These are phyloP conservation scores for Allium cepa DNA, from an alignment of 106 monocot genomes.

Conservation along the genomic window DNA sequence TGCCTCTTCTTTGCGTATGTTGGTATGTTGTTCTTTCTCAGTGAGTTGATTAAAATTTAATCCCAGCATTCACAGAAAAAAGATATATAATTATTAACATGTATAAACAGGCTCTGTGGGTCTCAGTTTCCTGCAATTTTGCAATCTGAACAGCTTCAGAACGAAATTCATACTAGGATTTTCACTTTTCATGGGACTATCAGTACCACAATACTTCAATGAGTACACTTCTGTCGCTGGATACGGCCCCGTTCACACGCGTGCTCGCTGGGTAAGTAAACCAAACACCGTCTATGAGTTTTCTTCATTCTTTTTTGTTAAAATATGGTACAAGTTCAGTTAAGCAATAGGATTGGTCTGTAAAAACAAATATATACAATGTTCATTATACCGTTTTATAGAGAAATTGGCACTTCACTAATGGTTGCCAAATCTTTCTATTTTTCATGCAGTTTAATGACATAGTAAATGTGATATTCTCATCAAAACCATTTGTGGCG, in stretches of 20 bases:
- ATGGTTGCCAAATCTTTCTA: too few species aligned
- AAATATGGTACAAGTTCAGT: too few species aligned
- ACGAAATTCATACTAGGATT: slow-evolving; percentile 94
- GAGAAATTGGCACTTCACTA: too few species aligned
- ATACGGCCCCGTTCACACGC: slow-evolving; percentile 88
- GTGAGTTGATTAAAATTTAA: background rate
- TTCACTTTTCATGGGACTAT: slow-evolving; percentile 86
- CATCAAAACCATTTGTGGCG: slow-evolving; percentile 16
- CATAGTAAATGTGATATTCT: slow-evolving; percentile 18
- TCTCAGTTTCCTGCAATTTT: slow-evolving; percentile 87
- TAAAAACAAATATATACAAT: too few species aligned
- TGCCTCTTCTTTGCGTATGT: slow-evolving; percentile 98
- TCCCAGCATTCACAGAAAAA: background rate
- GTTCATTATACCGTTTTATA: too few species aligned
- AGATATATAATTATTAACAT: background rate
- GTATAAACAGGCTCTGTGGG: slow-evolving; percentile 63
- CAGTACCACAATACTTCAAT: slow-evolving; percentile 97
- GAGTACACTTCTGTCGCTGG: slow-evolving; percentile 97
- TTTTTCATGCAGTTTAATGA: slow-evolving; percentile 16
- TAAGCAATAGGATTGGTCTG: background rate
- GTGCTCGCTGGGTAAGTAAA: slow-evolving; percentile 75
- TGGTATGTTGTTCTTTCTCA: slow-evolving; percentile 40
- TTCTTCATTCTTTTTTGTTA: too few species aligned
- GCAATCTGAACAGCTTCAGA: slow-evolving; percentile 94
- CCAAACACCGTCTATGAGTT: too few species aligned